A percentile compares a stretch with the other conserved stretches of the same genome.
Conservation (phyloP, 345 rosid species). For the Excoecaria agallocha region DNA sequence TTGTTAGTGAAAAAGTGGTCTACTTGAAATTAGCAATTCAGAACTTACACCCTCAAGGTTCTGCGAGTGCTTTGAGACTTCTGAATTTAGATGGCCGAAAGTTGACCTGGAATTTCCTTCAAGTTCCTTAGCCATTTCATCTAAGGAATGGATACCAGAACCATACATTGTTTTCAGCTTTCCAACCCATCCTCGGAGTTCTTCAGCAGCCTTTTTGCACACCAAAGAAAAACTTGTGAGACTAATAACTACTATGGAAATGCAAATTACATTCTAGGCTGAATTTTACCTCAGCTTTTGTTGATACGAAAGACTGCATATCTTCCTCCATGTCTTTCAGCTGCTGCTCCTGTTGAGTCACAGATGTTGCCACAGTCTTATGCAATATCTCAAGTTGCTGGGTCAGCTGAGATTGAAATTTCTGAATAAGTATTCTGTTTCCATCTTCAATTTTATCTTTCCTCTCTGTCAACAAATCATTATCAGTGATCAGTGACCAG, state of each 20-base stretch:
- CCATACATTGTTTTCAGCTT: conserved; percentile 63
- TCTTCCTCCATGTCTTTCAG: conserved; percentile 92
- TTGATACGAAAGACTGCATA: conserved; percentile 86
- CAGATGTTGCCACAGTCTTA: conserved; percentile 79
- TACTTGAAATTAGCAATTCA: too few species aligned
- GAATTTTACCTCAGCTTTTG: conserved; percentile 65
- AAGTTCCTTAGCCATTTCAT: conserved; percentile 73
- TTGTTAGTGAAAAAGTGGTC: background rate
- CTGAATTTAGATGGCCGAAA: conserved; percentile 66
- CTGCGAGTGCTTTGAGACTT: conserved; percentile 79
- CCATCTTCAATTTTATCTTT: conserved; percentile 93
- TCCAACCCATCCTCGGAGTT: conserved; percentile 70
- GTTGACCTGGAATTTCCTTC: conserved; percentile 79
- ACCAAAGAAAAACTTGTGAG: conserved; percentile 17
- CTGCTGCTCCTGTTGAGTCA: conserved; percentile 83
- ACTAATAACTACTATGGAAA: background rate
- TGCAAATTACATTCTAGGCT: background rate
- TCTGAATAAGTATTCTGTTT: conserved; percentile 65
- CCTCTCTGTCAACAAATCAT: conserved; percentile 52
- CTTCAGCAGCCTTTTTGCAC: conserved; percentile 71
- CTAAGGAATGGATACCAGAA: conserved; percentile 74
- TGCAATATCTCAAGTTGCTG: conserved; percentile 88
- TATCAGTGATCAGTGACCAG: background rate
- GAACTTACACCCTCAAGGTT: conserved; percentile 73
- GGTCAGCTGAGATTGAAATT: conserved; percentile 76